Percentiles rank a stretch among this genome's conserved stretches.
These are phyloP conservation scores for Capsicum baccatum DNA, from an alignment of 257 asterid species.

Conservation along the genomic window DNA sequence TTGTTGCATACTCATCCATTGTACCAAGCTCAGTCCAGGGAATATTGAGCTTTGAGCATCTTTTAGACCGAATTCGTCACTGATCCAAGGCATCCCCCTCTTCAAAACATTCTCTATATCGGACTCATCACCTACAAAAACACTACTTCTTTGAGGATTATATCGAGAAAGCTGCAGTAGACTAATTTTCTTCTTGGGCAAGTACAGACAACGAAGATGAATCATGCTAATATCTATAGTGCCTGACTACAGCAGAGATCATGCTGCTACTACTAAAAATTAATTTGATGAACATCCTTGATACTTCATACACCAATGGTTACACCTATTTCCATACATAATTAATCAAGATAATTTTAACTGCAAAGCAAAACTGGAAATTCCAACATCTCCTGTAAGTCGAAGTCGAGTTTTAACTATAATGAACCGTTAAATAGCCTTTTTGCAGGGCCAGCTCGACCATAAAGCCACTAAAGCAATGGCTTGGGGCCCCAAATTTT, in stretches of 20 bases:
- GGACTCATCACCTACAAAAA: constrained; percentile 66
- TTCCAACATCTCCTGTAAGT: background rate
- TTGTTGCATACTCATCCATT: constrained; percentile 99
- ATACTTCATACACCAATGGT: background rate
- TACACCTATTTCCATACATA: background rate
- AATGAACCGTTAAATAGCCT: constrained; percentile 10
- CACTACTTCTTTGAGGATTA: constrained; percentile 15
- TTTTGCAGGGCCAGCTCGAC: no score
- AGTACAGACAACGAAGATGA: background rate
- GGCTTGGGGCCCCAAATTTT: no score
- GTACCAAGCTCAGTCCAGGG: constrained; percentile 90
- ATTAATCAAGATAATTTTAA: background rate
- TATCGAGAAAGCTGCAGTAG: background rate
- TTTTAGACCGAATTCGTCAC: constrained; percentile 73
- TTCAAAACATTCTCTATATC: constrained; percentile 71
- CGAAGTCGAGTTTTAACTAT: background rate
- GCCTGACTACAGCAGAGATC: background rate
- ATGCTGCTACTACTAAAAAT: background rate
- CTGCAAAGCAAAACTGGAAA: background rate
- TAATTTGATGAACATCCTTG: constrained; percentile 7
- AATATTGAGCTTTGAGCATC: constrained; percentile 77
- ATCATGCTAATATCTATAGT: background rate
- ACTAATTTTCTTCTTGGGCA: background rate
- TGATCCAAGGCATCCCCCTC: constrained; percentile 92
- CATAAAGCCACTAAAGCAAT: no score